Evolutionary conservation across 768 basidiomycete species (phyloP).

Genomic region (Kwoniella dendrophila): DNA sequence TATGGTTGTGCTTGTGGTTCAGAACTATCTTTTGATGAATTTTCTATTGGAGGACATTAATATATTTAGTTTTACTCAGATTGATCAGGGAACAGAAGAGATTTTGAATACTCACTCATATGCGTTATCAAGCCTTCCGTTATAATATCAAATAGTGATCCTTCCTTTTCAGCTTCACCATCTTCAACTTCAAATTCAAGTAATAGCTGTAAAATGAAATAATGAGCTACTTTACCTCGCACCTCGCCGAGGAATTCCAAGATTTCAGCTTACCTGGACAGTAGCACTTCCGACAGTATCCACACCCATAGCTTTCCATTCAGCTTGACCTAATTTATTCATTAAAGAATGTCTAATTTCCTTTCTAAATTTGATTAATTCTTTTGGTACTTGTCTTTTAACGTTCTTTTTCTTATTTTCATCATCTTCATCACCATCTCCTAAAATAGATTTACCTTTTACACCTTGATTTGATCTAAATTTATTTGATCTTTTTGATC

Average conservation of each 20-base stretch:
- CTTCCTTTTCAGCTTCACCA: conserved; percentile 63
- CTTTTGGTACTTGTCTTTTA: conserved; percentile 57
- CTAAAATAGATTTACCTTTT: conserved; percentile 74
- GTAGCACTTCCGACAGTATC: conserved; percentile 52
- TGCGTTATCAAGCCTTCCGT: conserved; percentile 73
- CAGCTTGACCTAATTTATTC: conserved; percentile 37
- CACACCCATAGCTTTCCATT: conserved; percentile 54
- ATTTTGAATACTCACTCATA: conserved; percentile 61
- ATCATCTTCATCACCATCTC: conserved; percentile 49
- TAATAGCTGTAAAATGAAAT: conserved; percentile 63
- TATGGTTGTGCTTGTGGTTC: conserved; percentile 59
- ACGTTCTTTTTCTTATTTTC: conserved; percentile 41
- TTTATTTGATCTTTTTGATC: conserved; percentile 81
- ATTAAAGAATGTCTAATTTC: conserved; percentile 60
- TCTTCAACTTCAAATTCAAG: conserved; percentile 78
- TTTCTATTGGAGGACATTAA: conserved; percentile 18
- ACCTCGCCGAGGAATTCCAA: background rate
- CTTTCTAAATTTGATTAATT: conserved; percentile 64
- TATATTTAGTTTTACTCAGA: conserved; percentile 2
- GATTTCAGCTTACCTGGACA: conserved; percentile 44
- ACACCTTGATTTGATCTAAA: conserved; percentile 80
- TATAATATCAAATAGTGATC: conserved; percentile 79
- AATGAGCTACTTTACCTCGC: background rate
- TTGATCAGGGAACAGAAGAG: background rate
- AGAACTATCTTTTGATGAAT: conserved; percentile 7